phyloP scores from a whole-genome alignment of 331 rosid genomes.

The Acacia concinna region DNA sequence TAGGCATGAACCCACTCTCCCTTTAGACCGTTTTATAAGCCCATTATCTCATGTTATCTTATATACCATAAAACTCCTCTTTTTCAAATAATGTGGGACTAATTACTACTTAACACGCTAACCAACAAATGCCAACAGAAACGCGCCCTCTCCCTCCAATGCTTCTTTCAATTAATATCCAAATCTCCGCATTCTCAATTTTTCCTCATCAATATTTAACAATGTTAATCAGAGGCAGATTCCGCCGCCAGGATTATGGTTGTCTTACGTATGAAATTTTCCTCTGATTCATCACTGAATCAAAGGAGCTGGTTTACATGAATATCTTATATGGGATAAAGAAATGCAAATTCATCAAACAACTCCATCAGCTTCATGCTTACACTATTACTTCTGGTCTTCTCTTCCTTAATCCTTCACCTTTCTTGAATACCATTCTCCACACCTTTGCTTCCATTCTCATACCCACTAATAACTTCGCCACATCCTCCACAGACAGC shows the following conservation, averaged over 20 bases:
- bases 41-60: too few species aligned
- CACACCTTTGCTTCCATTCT: constrained; percentile 27
- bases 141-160: too few species aligned
- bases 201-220: too few species aligned
- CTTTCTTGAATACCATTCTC: constrained; percentile 22
- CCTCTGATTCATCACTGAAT: background rate
- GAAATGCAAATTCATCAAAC: constrained; percentile 49
- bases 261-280: background rate
- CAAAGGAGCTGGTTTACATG: background rate
- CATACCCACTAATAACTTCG: background rate
- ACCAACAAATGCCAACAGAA: too few species aligned
- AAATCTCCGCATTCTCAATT: too few species aligned
- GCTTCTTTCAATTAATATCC: too few species aligned
- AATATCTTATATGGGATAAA: constrained; percentile 14
- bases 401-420: constrained; percentile 19
- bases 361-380: constrained; percentile 53
- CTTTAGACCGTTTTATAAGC: too few species aligned
- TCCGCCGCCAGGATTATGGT: background rate
- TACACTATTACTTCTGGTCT: constrained; percentile 38
- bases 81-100: too few species aligned
- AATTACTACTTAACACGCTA: too few species aligned
- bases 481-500: constrained; percentile 1
- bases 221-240: background rate
- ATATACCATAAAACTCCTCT: too few species aligned
- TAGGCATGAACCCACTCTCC: too few species aligned